phyloP scores from a whole-genome alignment of 352 stramenopile species.

The Globisporangium emineosum region DNA sequence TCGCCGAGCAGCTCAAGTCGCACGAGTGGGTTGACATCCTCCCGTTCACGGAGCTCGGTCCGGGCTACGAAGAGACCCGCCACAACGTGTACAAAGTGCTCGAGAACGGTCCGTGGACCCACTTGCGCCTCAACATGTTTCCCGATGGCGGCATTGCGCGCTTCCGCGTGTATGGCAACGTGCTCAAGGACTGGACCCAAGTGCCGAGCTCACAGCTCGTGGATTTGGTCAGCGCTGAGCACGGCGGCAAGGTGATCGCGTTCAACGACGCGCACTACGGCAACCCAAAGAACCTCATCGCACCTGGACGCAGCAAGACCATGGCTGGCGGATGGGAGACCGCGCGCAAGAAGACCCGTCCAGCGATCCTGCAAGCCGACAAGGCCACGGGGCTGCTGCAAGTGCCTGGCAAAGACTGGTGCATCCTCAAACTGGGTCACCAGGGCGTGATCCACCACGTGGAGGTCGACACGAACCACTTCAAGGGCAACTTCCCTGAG shows the following conservation, averaged over 20 bases:
- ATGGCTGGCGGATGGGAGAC: slow-evolving; percentile 96
- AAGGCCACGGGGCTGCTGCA: slow-evolving; percentile 41
- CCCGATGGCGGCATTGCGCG: slow-evolving; percentile 92
- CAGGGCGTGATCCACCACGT: slow-evolving; percentile 58
- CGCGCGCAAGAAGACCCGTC: slow-evolving; percentile 85
- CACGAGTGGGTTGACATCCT: slow-evolving; percentile 67
- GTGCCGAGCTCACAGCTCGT: slow-evolving; percentile 50
- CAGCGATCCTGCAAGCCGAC: slow-evolving; percentile 60
- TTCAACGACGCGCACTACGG: slow-evolving; percentile 96
- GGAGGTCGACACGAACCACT: slow-evolving; percentile 94
- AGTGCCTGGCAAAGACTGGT: slow-evolving; percentile 89
- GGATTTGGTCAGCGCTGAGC: slow-evolving; percentile 82
- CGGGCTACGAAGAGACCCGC: slow-evolving; percentile 86
- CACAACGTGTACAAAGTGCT: slow-evolving; percentile 80
- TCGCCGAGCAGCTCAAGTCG: slow-evolving; percentile 48
- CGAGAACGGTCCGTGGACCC: slow-evolving; percentile 62
- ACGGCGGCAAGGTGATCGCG: slow-evolving; percentile 83
- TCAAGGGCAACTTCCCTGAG: slow-evolving; percentile 95
- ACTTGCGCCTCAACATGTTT: slow-evolving; percentile 92
- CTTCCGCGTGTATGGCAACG: slow-evolving; percentile 78
- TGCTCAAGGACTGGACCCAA: slow-evolving; percentile 60
- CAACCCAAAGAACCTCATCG: slow-evolving; percentile 91
- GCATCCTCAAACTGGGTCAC: slow-evolving; percentile 89
- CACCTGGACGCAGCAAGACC: slow-evolving; percentile 77
- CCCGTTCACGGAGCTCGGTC: slow-evolving; percentile 39